These are phyloP conservation scores for Penicillium canescens DNA, from an alignment of 495 filamentous ascomycete genomes.

Conservation along the genomic window DNA sequence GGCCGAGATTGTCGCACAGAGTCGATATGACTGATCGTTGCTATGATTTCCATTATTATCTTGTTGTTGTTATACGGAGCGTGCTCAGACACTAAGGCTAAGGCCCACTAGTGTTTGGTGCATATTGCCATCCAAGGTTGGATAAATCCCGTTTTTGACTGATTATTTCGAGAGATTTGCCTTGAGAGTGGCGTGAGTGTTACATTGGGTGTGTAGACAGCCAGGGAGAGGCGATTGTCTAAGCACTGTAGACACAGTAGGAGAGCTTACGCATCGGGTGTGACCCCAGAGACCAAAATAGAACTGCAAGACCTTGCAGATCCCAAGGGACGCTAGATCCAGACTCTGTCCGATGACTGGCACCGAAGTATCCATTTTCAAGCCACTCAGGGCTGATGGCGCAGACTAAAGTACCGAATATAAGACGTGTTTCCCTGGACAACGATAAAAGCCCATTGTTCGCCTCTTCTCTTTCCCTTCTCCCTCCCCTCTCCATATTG, in stretches of 20 bases:
- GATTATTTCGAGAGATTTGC: background rate
- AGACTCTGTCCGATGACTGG: conserved; percentile 11
- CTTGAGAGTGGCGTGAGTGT: background rate
- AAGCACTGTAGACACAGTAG: background rate
- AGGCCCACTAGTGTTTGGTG: conserved; percentile 3
- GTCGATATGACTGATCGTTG: background rate
- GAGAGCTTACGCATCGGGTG: conserved; percentile 24
- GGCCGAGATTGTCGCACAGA: background rate
- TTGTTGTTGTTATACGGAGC: background rate
- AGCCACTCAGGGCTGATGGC: conserved; percentile 10
- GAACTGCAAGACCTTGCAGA: conserved; percentile 27
- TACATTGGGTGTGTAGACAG: background rate
- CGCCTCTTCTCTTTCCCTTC: conserved; percentile 2
- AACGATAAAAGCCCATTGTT: conserved; percentile 13
- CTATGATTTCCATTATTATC: background rate
- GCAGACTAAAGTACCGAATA: conserved; percentile 5
- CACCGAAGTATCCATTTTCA: background rate
- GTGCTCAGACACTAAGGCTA: background rate
- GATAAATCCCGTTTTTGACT: no score
- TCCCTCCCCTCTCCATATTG: conserved; percentile 4
- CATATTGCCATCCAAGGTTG: conserved; percentile 3
- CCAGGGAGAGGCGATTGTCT: background rate
- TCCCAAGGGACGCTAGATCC: conserved; percentile 16
- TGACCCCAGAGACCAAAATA: conserved; percentile 29
- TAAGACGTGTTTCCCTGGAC: conserved; percentile 18